Base-by-base conservation (phyloP, 768 basidiomycete genomes). In the Lactifluus subvellereus region DNA sequence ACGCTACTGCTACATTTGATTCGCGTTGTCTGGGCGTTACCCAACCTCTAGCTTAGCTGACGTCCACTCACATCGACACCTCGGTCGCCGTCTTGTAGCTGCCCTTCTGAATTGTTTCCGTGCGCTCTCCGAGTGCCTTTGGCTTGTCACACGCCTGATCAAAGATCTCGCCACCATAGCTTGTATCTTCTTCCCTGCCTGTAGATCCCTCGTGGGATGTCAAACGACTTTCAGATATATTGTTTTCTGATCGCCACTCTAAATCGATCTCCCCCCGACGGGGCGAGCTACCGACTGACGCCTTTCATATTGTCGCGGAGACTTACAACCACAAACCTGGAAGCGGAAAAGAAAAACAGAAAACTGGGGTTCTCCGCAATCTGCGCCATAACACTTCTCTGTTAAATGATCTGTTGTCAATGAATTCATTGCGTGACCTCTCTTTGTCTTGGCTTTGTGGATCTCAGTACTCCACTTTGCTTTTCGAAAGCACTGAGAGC, bases 241-340 rank as follows among this genome's bases (percentile, higher is more conserved):
- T 60, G 58, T 27, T 54, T 58, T 50, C 32, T 48, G 58, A 64
- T 64, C 62, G 51, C 62, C 62, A 64, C 58, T 64, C 58, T 60
- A 60, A 59, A 60, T 64, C 62, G 47, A 51, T 58, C 6, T 18
- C 6, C 13, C 42, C 33, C 16, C 49, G 6, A 16, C 40, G 35
- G 16, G 33, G 53, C 45, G 37, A 32, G n/a, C 42, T 45, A 35
- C 11, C n/a, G 13, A 43, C 18, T n/a, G 18, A 16, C 20, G 45
- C 51, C 20, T 40, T 22, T 32, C 32, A 16, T 35, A 18, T 1
- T 20, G 14, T 32, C 40, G 37, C 47, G 22, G 9, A 11, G 16
- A 16, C 42, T 60, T 13, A 6, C 20, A 13, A 61, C 49, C 30
- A 54, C 47, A 40, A 11, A 1, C 13, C 13, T n/a, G 53, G 45